These are phyloP conservation scores for Trichomonas vaginalis DNA, from an alignment of 208 protist genomes.

Conservation along the genomic window DNA sequence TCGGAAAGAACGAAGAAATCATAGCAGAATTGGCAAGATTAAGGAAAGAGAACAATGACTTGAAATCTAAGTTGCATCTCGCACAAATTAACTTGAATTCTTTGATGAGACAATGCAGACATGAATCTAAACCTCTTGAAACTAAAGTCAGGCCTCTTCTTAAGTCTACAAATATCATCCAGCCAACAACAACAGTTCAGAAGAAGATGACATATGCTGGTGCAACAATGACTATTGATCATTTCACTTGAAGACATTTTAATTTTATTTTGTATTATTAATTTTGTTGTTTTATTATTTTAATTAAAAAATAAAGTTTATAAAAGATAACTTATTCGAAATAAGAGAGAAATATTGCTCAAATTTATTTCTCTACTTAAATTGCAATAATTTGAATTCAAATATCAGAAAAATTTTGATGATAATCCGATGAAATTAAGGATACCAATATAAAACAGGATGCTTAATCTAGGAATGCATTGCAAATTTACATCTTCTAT, in stretches of 20 bases:
- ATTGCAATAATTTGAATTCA: too few species aligned
- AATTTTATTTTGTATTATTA: too few species aligned
- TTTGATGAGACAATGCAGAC: background rate
- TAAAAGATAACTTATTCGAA: too few species aligned
- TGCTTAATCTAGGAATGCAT: too few species aligned
- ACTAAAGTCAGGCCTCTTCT: background rate
- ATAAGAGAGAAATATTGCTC: too few species aligned
- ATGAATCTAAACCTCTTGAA: slow-evolving; percentile 3
- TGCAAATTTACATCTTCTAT: too few species aligned
- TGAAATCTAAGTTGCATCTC: background rate
- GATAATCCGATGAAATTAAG: too few species aligned
- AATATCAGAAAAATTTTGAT: too few species aligned
- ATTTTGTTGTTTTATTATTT: too few species aligned
- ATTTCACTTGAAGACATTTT: background rate
- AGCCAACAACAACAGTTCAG: background rate
- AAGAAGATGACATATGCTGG: background rate
- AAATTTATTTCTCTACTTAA: too few species aligned
- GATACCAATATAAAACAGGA: too few species aligned
- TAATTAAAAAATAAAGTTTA: too few species aligned
- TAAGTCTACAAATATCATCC: background rate
- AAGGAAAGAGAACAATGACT: background rate
- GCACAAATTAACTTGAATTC: background rate
- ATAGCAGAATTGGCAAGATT: background rate
- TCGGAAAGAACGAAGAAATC: background rate
- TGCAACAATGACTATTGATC: background rate